Evolutionary conservation across 345 rosid genomes (phyloP), one percentile per base, ranked within the genome.

Genomic region (Rhodomyrtus tomentosa): DNA sequence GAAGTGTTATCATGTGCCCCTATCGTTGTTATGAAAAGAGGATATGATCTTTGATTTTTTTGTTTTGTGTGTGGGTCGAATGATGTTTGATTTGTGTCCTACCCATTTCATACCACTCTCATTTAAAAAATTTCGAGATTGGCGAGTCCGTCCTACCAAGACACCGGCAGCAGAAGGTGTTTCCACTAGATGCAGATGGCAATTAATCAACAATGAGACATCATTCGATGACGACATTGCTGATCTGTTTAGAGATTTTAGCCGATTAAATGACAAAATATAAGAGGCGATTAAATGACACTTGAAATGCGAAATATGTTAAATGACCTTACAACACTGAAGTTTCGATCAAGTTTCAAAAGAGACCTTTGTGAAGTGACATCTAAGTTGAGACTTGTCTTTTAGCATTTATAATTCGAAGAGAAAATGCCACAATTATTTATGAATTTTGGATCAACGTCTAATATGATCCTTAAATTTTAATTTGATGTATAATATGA

Each of bases 71-170:
- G n/a, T 40, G 3, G 42, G 42, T 40, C 42, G 5, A 2, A 40
- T 40, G 42, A 4, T 25, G 25, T 25, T 25, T 25, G 0, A 55
- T 55, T 55, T 55, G 3, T 10, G 0, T 25, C 16, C 1, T 10
- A 11, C 10, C 0, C 11, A 55, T 55, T 25, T 55, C 3, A 55
- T 4, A 2, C 0, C 0, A 55, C 0, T 25, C 29, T 55, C 0
- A 25, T 55, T 55, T 55, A 0, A 9, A 4, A 4, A 55, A 25
- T 9, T 25, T 25, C 11, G 0, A 55, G 11, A 2, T 25, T 11
- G 3, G n/a, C 0, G 15, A 55, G n/a, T 2, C 3, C 6, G 25
- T 4, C n/a, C 1, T 1, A 55, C 0, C 5, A 55, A 24, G 6
- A 55, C 27, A 40, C 6, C 0, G 0, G 24, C 4, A 1, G 0